Conservation (phyloP, 306 rosid genomes). For the Parietaria judaica region DNA sequence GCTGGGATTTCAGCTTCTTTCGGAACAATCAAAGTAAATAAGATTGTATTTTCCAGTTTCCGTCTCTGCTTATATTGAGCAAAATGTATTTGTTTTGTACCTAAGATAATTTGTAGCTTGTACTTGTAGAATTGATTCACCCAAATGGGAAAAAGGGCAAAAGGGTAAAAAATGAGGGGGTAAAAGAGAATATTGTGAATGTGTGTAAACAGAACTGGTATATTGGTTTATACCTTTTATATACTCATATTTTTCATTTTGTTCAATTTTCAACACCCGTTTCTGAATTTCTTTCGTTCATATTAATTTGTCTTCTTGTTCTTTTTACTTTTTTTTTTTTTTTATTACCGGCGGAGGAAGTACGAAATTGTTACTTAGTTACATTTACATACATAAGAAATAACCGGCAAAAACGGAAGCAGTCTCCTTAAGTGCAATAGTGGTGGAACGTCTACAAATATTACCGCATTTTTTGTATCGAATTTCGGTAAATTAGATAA, state of each 20-base stretch:
- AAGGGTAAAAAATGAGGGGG: not conserved
- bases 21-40: conserved; percentile 48
- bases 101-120: conserved; percentile 15
- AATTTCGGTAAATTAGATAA: too few relatives aligned
- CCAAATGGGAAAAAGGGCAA: conserved; percentile 14
- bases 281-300: not conserved
- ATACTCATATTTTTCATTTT: not conserved
- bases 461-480: too few relatives aligned
- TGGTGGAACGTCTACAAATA: too few relatives aligned
- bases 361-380: too few relatives aligned
- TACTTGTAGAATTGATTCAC: conserved; percentile 30
- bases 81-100: conserved; percentile 31
- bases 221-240: not conserved
- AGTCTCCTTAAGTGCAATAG: too few relatives aligned
- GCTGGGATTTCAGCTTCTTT: conserved; percentile 88
- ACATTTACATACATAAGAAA: too few relatives aligned
- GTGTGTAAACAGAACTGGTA: conserved; percentile 9
- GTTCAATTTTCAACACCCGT: not conserved
- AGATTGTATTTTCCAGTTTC: conserved; percentile 4
- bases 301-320: too few relatives aligned
- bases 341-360: too few relatives aligned
- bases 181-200: conserved; percentile 11
- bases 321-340: too few relatives aligned
- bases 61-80: not conserved
- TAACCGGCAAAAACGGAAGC: too few relatives aligned